Evolutionary conservation across 495 filamentous ascomycete species (phyloP), one percentile per base, ranked within the genome.

Genomic region (Hypoxylon crocopeplum): DNA sequence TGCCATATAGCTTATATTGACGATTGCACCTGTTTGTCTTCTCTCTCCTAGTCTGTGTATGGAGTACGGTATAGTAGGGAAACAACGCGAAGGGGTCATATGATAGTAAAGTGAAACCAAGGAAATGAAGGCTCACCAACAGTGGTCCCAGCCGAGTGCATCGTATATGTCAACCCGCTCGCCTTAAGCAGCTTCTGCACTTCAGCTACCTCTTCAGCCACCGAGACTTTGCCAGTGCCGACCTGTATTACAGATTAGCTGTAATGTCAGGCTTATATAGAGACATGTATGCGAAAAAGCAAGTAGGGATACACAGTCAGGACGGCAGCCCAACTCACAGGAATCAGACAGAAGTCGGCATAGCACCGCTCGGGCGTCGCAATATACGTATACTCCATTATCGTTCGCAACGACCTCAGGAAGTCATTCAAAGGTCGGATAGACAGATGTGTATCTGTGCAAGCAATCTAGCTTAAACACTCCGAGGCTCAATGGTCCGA

Each of bases 111-210:
- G n/a, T 10, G 25, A 29, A 29, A 10, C 5, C 25, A 22, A 34
- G 21, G 29, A 29, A 24, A 0, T n/a, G 39, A 19, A 17, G 82
- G n/a, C 85, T 37, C 76, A 96, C 92, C 93, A 30, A 98, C 82
- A 0, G 93, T 97, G 0, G 93, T 97, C 13, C 93, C 93, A 5
- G 90, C 90, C 2, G 89, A 92, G 69, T 97, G 93, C 92, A 98
- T 93, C 42, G 82, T 83, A 68, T 92, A 93, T 38, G 81, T 86
- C 60, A 98, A 66, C 6, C 90, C 91, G 53, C 87, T 92, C 45
- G 80, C 82, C 66, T 87, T 83, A 62, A 98, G 81, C 13, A 98
- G 78, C n/a, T 86, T 81, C 70, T 98, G 93, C 36, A 98, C 92
- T 33, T 88, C 85, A 33, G 94, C 93, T 25, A 98, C 84, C 72